Evolutionary conservation across 495 filamentous ascomycete species (phyloP), one percentile per base, ranked within the genome.

Genomic region (Corynascus novoguineensis): DNA sequence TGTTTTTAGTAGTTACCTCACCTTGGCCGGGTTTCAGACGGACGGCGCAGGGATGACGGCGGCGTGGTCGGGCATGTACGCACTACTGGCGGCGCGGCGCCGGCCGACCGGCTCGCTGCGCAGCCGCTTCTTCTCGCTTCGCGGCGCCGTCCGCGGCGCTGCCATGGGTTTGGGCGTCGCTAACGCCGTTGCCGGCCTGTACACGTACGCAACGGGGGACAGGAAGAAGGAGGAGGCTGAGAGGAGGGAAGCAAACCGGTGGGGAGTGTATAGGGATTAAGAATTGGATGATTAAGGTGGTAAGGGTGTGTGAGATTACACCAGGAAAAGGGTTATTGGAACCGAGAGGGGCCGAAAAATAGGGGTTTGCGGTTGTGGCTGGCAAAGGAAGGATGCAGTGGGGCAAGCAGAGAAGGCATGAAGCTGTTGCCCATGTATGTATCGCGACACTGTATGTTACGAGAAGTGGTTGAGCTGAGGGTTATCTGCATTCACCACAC

Each of bases 1-100:
- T n/a, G 78, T 95, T 53, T 90, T 95, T 76, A 82, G 82, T 53
- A 87, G 84, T 73, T 97, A 96, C 71, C 78, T 92, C 42, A 92
- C 90, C 68, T 67, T 96, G 9, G 80, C 81, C 49, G 83, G 82
- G 32, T 91, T 84, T 80, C 84, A 86, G 67, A 84, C 83, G 50
- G 93, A 97, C 62, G 83, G 81, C 48, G 92, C 90, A 0, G 93
- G 92, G 28, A 78, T 91, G 50, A 88, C 83, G 12, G 90, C 88
- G 17, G 90, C 92, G 4, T 96, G 89, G 83, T 90, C 86, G 37
- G 89, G 85, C 4, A 73, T 96, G 21, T 98, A 97, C 69, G 74
- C 91, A 15, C 71, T 97, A 10, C 75, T 92, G 41, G 91, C 89
- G 22, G 70, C 80, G 57, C 80, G 89, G 53, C 78, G 86, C 57